phyloP scores from a whole-genome alignment of 2,329 filamentous ascomycete species.

The Drechslera avenae region DNA sequence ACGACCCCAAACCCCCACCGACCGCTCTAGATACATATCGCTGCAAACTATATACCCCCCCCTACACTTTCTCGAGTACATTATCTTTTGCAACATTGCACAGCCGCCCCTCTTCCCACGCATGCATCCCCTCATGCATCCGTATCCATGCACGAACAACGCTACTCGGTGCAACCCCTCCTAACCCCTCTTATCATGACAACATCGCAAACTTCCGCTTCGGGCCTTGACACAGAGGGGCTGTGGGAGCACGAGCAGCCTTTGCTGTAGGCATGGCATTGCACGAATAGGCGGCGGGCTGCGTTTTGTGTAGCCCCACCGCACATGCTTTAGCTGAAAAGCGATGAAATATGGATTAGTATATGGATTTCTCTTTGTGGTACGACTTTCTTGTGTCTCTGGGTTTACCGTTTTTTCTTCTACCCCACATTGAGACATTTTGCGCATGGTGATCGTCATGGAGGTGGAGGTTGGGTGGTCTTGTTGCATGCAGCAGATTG shows the following conservation, averaged over 20 bases:
- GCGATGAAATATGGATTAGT: too few species aligned
- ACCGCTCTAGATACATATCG: too few species aligned
- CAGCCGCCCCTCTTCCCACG: neutral
- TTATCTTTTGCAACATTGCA: neutral
- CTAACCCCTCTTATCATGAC: neutral
- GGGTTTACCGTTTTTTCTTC: neutral
- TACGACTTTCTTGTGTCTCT: too few species aligned
- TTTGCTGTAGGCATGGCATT: neutral
- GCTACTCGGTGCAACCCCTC: neutral
- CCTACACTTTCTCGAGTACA: too few species aligned
- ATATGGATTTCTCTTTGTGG: neutral
- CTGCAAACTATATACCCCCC: too few species aligned
- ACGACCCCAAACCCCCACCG: too few species aligned
- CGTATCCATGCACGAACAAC: neutral
- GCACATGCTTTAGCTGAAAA: too few species aligned
- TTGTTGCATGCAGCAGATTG: too few species aligned
- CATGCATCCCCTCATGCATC: neutral
- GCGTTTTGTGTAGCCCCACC: too few species aligned
- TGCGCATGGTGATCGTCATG: too few species aligned
- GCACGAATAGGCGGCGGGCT: too few species aligned
- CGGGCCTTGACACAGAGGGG: neutral
- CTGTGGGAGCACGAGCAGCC: neutral
- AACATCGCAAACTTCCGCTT: neutral
- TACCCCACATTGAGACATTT: neutral
- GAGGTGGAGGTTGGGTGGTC: too few species aligned